A percentile compares a stretch with the other conserved stretches of the same genome.
Conservation (phyloP, 2,329 filamentous ascomycete genomes). For the Hypomyces rosellus region DNA sequence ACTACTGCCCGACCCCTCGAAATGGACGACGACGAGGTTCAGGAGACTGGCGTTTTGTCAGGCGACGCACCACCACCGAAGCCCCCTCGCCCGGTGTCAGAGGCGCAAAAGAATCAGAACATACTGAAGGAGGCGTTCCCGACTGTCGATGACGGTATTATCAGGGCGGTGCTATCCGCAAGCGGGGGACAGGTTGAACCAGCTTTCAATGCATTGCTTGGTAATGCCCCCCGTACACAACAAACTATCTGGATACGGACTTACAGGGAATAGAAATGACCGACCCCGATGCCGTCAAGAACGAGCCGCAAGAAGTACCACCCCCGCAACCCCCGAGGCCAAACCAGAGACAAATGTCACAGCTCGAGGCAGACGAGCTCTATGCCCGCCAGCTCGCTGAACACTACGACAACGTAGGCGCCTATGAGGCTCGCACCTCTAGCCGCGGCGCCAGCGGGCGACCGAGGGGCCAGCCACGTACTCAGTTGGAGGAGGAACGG, state of each 20-base stretch:
- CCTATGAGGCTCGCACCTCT: constrained; percentile 51
- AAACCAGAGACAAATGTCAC: constrained; percentile 57
- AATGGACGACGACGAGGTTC: constrained; percentile 64
- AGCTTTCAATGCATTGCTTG: constrained; percentile 89
- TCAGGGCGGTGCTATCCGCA: constrained; percentile 82
- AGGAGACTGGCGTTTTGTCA: constrained; percentile 49
- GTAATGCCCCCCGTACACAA: constrained; percentile 35
- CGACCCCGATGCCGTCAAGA: constrained; percentile 61
- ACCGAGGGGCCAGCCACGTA: constrained; percentile 21
- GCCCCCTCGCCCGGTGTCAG: constrained; percentile 75
- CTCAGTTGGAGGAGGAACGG: constrained; percentile 33
- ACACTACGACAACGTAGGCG: constrained; percentile 66
- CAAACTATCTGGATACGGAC: constrained; percentile 11
- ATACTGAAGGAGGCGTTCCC: constrained; percentile 95
- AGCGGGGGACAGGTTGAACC: constrained; percentile 85
- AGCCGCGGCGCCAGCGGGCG: constrained; percentile 36
- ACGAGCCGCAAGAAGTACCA: constrained; percentile 49
- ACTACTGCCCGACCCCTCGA: constrained; percentile 60
- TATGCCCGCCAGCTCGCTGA: constrained; percentile 91
- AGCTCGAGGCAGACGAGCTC: constrained; percentile 83
- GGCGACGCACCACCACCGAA: constrained; percentile 58
- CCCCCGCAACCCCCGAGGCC: constrained; percentile 81
- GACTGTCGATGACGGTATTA: constrained; percentile 67
- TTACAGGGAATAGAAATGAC: constrained; percentile 56
- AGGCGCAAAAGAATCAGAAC: constrained; percentile 76